Evolutionary conservation across 257 asterid genomes (phyloP), one percentile per base, ranked within the genome.

Genomic region (Solanum corneliomulleri): DNA sequence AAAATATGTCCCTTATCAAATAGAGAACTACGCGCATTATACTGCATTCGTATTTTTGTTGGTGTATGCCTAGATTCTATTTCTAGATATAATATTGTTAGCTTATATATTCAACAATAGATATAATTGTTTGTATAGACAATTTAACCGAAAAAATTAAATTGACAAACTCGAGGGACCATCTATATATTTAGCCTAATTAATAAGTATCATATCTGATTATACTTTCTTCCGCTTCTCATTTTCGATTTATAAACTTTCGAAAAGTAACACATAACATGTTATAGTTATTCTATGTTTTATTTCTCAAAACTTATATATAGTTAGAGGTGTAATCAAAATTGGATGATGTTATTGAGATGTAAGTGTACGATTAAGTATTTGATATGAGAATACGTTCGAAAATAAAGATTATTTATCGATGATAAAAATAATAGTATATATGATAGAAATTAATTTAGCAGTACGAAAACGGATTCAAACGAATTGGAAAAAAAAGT

Each of bases 351-450:
- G 31, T 62, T 60, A 60, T 60, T 60, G 29, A 60, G 27, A 60
- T 60, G 29, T 60, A 4, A 23, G 29, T 13, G n/a, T 21, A 52
- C 4, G 11, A 52, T 52, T 52, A 52, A 52, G 66, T 20, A 20
- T 58, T 64, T 64, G 8, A n/a, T 64, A 11, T n/a, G n/a, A 58
- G 1, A 64, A 64, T 64, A 64, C 5, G 7, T 64, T 11, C 0
- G 4, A 64, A 4, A 64, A 10, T n/a, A 2, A 23, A 6, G 0
- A 37, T 37, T 44, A 45, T 45, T 2, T 45, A 0, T 45, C 4
- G 0, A 14, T 11, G 0, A 2, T 45, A 2, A 1, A 12, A 1
- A 12, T 45, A 5, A 45, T 9, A 52, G 16, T 2, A 56, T 2
- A 41, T 41, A 2, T 41, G 10, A 8, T 41, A n/a, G n/a, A 56